Conservation (phyloP, 1,284 basidiomycete species). For the Exobasidium rhododendri region DNA sequence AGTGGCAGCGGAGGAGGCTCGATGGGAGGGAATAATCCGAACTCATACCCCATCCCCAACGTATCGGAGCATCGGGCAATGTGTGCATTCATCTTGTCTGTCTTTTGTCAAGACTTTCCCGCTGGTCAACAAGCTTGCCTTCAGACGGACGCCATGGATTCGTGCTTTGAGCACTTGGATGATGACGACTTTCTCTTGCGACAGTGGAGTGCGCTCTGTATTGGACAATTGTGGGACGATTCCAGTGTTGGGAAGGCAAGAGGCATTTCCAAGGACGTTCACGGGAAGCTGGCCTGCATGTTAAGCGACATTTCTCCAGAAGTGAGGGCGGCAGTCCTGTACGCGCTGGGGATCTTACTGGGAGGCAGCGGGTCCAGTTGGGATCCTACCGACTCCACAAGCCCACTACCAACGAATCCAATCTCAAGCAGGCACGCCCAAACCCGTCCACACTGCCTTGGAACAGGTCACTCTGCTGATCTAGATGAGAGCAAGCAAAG, state of each 20-base stretch:
- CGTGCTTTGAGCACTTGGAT: slow-evolving; percentile 75
- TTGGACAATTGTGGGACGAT: slow-evolving; percentile 90
- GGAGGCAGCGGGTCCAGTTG: slow-evolving; percentile 70
- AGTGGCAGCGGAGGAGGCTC: slow-evolving; percentile 59
- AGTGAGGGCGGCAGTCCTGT: slow-evolving; percentile 85
- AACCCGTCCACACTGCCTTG: slow-evolving; percentile 58
- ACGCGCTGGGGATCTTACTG: slow-evolving; percentile 87
- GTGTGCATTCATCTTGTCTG: slow-evolving; percentile 96
- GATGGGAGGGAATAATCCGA: slow-evolving; percentile 6
- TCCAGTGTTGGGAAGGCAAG: slow-evolving; percentile 86
- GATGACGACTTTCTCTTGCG: slow-evolving; percentile 87
- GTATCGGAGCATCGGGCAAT: slow-evolving; percentile 95
- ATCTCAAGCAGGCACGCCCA: slow-evolving; percentile 8
- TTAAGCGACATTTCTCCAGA: slow-evolving; percentile 86
- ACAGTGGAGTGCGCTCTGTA: slow-evolving; percentile 90
- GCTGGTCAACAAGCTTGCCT: slow-evolving; percentile 83
- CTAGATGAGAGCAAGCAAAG: slow-evolving; percentile 69
- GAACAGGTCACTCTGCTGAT: slow-evolving; percentile 77
- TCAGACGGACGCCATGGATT: slow-evolving; percentile 80
- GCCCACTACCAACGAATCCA: slow-evolving; percentile 27
- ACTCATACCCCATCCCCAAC: slow-evolving; percentile 68
- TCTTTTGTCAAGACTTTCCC: slow-evolving; percentile 82
- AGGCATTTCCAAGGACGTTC: slow-evolving; percentile 76
- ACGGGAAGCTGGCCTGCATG: slow-evolving; percentile 78
- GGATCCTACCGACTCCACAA: slow-evolving; percentile 39